phyloP scores from a whole-genome alignment of 1,284 basidiomycete genomes.

The Rugosomyces carneus region DNA sequence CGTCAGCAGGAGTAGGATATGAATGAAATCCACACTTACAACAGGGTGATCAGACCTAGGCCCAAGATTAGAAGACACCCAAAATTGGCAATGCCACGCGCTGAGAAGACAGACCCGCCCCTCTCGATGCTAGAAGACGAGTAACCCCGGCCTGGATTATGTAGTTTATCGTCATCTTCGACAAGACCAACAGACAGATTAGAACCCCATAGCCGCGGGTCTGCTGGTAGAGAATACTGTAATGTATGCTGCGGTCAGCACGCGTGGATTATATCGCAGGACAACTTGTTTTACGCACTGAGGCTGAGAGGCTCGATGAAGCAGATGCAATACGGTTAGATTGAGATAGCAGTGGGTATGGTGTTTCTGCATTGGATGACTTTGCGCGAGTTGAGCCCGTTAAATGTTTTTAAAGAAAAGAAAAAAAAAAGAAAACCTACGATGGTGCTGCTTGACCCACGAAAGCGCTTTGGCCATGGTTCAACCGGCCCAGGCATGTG shows the following conservation, averaged over 20 bases:
- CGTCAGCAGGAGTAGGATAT: no score
- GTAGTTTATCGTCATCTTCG: slow-evolving; percentile 40
- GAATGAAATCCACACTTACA: no score
- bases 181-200: slow-evolving; percentile 28
- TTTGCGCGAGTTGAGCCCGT: neutral
- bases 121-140: slow-evolving; percentile 26
- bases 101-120: slow-evolving; percentile 32
- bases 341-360: slow-evolving; percentile 15
- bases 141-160: slow-evolving; percentile 36
- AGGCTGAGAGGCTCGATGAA: slow-evolving; percentile 13
- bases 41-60: slow-evolving; percentile 42
- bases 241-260: neutral
- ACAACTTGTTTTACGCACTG: slow-evolving; percentile 9
- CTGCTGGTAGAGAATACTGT: slow-evolving; percentile 30
- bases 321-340: neutral
- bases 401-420: neutral
- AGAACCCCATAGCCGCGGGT: slow-evolving; percentile 53
- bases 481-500: slow-evolving; percentile 10
- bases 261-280: neutral
- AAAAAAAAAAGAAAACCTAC: slow-evolving; percentile 24
- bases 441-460: slow-evolving; percentile 37
- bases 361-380: slow-evolving; percentile 16
- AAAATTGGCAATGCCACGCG: slow-evolving; percentile 57
- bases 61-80: slow-evolving; percentile 55
- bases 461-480: slow-evolving; percentile 10